Percentiles rank a stretch among this genome's conserved stretches.
Conservation (phyloP, 768 basidiomycete genomes). For the Paxillus involutus region DNA sequence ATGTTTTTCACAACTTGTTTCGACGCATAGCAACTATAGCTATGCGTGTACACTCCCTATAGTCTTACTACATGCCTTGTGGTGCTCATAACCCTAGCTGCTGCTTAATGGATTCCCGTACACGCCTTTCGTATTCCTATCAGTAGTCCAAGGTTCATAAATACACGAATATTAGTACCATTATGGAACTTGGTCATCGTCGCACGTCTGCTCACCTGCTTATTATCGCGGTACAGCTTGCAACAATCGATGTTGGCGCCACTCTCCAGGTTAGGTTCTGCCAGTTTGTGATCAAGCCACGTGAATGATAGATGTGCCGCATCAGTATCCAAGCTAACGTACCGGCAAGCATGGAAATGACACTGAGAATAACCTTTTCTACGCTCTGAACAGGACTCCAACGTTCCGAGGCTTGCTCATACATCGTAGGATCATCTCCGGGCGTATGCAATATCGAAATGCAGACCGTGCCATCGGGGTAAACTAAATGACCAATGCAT, state of each 20-base stretch:
- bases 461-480: slow-evolving; percentile 94
- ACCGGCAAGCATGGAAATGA: slow-evolving; percentile 97
- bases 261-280: slow-evolving; percentile 96
- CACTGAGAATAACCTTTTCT: slow-evolving; percentile 94
- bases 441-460: slow-evolving; percentile 98
- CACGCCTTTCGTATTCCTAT: slow-evolving; percentile 85
- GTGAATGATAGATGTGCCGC: background rate
- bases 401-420: slow-evolving; percentile 92
- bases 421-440: slow-evolving; percentile 88
- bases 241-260: slow-evolving; percentile 98
- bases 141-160: background rate
- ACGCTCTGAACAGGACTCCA: slow-evolving; percentile 99
- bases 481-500: slow-evolving; percentile 55
- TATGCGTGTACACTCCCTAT: slow-evolving; percentile 14
- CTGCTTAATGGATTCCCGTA: slow-evolving; percentile 78
- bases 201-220: slow-evolving; percentile 38
- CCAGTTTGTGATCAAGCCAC: background rate
- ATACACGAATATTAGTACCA: background rate
- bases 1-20: background rate
- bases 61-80: slow-evolving; percentile 13
- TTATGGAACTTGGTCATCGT: background rate
- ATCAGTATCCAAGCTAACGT: slow-evolving; percentile 21
- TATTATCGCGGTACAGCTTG: slow-evolving; percentile 93
- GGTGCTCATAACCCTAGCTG: slow-evolving; percentile 70
- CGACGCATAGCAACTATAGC: slow-evolving; percentile 8